These are phyloP conservation scores for Nemania sp. DNA, from an alignment of 2,329 filamentous ascomycete species.

Conservation along the genomic window DNA sequence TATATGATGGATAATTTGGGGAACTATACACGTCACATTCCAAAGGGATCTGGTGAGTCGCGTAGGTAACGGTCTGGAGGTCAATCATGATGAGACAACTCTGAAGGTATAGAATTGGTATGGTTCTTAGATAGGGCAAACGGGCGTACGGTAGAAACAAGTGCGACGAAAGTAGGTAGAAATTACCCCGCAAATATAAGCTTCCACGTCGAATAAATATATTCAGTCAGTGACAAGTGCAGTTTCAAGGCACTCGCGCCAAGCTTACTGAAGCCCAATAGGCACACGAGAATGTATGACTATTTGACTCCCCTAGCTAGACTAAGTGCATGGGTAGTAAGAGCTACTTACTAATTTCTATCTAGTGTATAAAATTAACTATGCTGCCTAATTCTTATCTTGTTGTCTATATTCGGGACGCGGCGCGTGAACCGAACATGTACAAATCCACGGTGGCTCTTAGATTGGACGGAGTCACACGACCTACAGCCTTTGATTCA, in stretches of 20 bases:
- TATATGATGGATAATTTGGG: conserved; percentile 36
- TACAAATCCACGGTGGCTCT: too few relatives aligned
- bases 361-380: background rate
- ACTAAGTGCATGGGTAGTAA: background rate
- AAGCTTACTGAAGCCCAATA: background rate
- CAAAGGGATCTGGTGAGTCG: conserved; percentile 50
- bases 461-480: background rate
- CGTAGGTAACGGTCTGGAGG: conserved; percentile 48
- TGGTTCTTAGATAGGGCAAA: too few relatives aligned
- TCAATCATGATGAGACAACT: conserved; percentile 42
- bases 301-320: background rate
- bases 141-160: too few relatives aligned
- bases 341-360: background rate
- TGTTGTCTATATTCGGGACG: background rate
- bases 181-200: background rate
- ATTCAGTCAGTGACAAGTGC: background rate
- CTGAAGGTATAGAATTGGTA: too few relatives aligned
- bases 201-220: background rate
- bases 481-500: too few relatives aligned
- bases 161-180: too few relatives aligned
- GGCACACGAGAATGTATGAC: background rate
- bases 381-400: background rate
- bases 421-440: background rate
- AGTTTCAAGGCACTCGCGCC: background rate
- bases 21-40: conserved; percentile 54